Evolutionary conservation across 306 rosid genomes (phyloP), one percentile per base, ranked within the genome.

Genomic region (Cercis canadensis): DNA sequence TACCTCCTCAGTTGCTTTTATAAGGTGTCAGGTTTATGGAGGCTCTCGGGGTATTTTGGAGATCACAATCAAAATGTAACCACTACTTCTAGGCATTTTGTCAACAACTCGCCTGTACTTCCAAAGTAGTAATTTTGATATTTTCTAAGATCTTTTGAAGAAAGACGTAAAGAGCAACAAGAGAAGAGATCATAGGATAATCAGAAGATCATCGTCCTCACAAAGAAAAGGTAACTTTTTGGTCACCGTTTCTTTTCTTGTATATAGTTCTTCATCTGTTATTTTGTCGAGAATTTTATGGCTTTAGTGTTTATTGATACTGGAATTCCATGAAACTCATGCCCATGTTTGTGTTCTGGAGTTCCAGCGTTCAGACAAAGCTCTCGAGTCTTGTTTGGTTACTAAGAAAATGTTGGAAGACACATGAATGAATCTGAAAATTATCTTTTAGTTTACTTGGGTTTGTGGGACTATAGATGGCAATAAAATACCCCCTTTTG

Each of bases 61-160:
- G 21, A 69, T 52, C 24, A 16, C 11, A 44, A 64, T 24, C 62
- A 37, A 32, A 53, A 31, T 2, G 54, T 51, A 70, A 82, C 83
- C 58, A 75, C 75, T 33, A 43, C 46, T 32, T 64, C 68, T 37
- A 45, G 43, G 67, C 63, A 24, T 8, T 40, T 21, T n/a, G n/a
- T 55, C 72, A 69, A 69, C 49, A 62, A 74, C 62, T 65, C 70
- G 15, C 11, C 41, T 24, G 73, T 41, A 55, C 66, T 66, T 72
- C n/a, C n/a, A n/a, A n/a, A n/a, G n/a, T n/a, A n/a, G n/a, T n/a
- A n/a, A n/a, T n/a, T n/a, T n/a, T n/a, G n/a, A n/a, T n/a, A n/a
- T n/a, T n/a, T n/a, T n/a, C n/a, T n/a, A n/a, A n/a, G 78, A 52
- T 21, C 34, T 43, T 46, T 7, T 8, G 62, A 82, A 58, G 57